These are phyloP conservation scores for Anthracocystis setariae DNA, from an alignment of 1,284 basidiomycete species.

Conservation along the genomic window DNA sequence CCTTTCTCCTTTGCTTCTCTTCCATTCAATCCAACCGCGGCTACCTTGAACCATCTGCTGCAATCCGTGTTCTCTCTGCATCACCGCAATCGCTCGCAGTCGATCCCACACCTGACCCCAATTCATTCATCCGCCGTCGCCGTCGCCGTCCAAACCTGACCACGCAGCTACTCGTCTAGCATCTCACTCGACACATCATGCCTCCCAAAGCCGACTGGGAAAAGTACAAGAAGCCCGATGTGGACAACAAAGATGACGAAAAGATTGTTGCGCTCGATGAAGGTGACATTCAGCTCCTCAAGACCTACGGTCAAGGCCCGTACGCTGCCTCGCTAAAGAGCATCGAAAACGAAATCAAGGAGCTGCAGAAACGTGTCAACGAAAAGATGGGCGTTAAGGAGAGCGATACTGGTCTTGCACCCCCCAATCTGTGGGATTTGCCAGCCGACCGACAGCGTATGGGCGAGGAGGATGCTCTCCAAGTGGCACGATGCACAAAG, in stretches of 20 bases:
- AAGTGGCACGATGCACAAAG: conserved; percentile 98
- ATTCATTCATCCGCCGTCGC: too few species aligned
- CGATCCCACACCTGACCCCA: too few species aligned
- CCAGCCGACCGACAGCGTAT: conserved; percentile 76
- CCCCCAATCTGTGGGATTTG: conserved; percentile 93
- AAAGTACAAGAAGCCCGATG: conserved; percentile 65
- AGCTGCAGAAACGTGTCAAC: conserved; percentile 95
- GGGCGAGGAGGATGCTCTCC: conserved; percentile 90
- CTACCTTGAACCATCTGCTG: too few species aligned
- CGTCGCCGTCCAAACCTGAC: too few species aligned
- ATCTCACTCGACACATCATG: conserved; percentile 42
- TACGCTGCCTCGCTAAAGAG: conserved; percentile 89
- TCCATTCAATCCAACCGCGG: too few species aligned
- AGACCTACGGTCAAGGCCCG: conserved; percentile 99
- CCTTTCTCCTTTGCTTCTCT: too few species aligned
- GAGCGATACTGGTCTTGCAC: conserved; percentile 94
- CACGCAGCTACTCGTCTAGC: background rate
- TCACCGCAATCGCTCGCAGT: too few species aligned
- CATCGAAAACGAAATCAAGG: conserved; percentile 91
- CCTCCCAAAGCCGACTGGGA: conserved; percentile 67
- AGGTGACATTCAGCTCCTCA: conserved; percentile 97
- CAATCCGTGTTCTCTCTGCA: too few species aligned
- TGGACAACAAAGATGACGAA: conserved; percentile 62
- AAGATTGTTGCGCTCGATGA: conserved; percentile 83
- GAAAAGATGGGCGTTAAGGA: conserved; percentile 98